Percentiles rank a stretch among this genome's conserved stretches.
Conservation (phyloP, 108 stramenopile species). For the Nannochloropsis gaditana region DNA sequence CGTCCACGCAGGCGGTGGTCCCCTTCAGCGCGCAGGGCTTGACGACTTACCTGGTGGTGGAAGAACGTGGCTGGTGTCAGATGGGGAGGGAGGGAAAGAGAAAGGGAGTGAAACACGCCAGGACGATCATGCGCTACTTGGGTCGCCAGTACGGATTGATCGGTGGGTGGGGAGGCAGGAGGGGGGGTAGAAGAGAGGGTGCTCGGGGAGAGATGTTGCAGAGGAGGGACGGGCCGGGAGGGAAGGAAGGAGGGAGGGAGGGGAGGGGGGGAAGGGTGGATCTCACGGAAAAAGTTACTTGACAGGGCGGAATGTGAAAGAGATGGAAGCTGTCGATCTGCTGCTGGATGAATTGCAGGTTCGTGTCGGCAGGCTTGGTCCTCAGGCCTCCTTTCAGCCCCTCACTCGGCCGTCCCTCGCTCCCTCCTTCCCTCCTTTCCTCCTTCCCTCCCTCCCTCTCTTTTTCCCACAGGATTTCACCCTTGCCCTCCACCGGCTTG, state of each 20-base stretch:
- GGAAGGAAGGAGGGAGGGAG: neutral
- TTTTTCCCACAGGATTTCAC: neutral
- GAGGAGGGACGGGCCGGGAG: neutral
- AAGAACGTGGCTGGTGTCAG: neutral
- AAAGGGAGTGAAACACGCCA: neutral
- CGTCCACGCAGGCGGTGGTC: neutral
- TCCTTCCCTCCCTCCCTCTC: neutral
- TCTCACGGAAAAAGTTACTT: neutral
- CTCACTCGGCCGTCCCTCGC: neutral
- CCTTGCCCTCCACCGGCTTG: neutral
- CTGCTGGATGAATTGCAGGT: constrained; percentile 7
- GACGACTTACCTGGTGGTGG: neutral
- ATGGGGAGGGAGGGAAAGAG: neutral
- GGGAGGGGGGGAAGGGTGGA: neutral
- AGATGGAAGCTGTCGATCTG: neutral
- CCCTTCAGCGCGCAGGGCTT: neutral
- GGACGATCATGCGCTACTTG: neutral
- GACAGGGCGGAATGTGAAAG: constrained; percentile 19
- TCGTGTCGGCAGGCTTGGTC: neutral
- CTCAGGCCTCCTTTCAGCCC: neutral
- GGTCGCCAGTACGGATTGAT: neutral
- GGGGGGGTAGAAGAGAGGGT: neutral
- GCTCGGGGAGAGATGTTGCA: neutral
- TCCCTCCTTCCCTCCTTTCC: neutral
- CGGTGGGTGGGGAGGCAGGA: neutral